Evolutionary conservation across 306 rosid species (phyloP).

Genomic region (Mimosa pudica): DNA sequence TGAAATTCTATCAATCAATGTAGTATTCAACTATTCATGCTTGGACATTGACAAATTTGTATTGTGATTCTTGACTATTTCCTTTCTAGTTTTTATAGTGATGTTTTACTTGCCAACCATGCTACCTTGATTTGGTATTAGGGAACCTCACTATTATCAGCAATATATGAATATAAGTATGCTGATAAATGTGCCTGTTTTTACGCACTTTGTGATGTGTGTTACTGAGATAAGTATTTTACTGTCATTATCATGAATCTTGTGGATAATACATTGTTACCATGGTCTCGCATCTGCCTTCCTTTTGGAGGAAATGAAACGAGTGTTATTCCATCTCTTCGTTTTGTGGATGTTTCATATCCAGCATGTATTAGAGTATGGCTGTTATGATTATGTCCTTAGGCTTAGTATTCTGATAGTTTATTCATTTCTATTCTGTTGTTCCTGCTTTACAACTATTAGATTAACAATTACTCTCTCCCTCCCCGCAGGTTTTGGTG

Average conservation of each 20-base stretch:
- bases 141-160: no score
- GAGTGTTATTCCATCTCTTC: constrained; percentile 13
- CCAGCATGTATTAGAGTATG: constrained; percentile 21
- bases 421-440: constrained; percentile 20
- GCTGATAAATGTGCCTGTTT: no score
- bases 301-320: constrained; percentile 19
- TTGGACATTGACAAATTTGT: no score
- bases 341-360: constrained; percentile 12
- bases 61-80: no score
- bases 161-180: no score
- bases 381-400: constrained; percentile 23
- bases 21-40: no score
- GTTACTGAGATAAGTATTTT: no score
- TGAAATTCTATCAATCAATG: no score
- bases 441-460: not conserved
- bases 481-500: constrained; percentile 63
- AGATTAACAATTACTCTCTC: constrained; percentile 26
- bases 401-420: constrained; percentile 14
- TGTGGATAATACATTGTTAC: not conserved
- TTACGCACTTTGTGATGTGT: no score
- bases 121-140: no score
- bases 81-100: no score
- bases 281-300: not conserved
- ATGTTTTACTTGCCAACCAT: no score
- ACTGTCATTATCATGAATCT: not conserved